Percentiles rank a stretch among this genome's conserved stretches.
phyloP scores from a whole-genome alignment of 2,329 filamentous ascomycete genomes.

The Fusarium sp. region DNA sequence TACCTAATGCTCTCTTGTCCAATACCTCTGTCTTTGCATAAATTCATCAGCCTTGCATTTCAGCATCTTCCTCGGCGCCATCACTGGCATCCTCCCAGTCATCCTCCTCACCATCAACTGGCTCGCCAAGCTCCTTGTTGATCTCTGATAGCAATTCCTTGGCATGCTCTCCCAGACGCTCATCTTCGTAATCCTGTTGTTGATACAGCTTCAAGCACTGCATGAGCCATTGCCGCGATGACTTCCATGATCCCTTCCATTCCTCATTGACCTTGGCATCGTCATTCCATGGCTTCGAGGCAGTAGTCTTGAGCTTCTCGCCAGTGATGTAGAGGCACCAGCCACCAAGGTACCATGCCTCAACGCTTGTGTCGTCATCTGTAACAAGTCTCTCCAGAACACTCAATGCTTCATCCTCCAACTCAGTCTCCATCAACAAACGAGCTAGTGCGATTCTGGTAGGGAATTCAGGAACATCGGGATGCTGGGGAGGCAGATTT shows the following conservation, averaged over 20 bases:
- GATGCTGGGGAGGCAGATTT: constrained; percentile 78
- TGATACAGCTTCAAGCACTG: constrained; percentile 85
- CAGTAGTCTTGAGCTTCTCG: constrained; percentile 67
- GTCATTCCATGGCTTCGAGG: constrained; percentile 51
- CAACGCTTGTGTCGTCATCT: constrained; percentile 94
- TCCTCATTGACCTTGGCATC: constrained; percentile 56
- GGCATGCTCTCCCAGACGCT: constrained; percentile 80
- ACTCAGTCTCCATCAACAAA: constrained; percentile 88
- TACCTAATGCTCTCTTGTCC: constrained; percentile 40
- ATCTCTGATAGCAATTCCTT: constrained; percentile 76
- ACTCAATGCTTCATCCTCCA: constrained; percentile 86
- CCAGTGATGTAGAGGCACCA: constrained; percentile 89
- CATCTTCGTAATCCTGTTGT: constrained; percentile 86
- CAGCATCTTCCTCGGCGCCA: constrained; percentile 65
- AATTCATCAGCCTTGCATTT: constrained; percentile 62
- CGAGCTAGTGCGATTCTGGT: constrained; percentile 85
- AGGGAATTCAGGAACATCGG: constrained; percentile 84
- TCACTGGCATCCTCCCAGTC: constrained; percentile 67
- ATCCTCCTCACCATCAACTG: constrained; percentile 66
- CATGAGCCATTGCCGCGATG: constrained; percentile 84
- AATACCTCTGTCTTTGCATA: constrained; percentile 32
- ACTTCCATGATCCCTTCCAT: constrained; percentile 74
- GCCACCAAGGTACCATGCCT: constrained; percentile 96
- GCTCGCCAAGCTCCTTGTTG: constrained; percentile 73
- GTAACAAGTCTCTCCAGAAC: constrained; percentile 85